Base-by-base conservation (phyloP, 148 eudicot genomes). In the Persicaria maculosa region DNA sequence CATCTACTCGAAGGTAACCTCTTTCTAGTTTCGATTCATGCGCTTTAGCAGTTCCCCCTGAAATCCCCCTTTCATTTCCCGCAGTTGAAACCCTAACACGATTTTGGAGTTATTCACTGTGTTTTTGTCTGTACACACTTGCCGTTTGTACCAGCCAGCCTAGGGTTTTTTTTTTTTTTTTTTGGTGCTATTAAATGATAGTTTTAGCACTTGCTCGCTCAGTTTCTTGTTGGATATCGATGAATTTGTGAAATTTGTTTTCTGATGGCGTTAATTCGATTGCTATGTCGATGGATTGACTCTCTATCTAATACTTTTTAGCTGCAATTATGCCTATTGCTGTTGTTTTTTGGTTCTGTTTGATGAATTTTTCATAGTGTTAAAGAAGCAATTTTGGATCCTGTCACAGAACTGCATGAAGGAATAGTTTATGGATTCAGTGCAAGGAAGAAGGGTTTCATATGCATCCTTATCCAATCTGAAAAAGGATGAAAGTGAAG, bases 381-480 rank as follows among this genome's bases (percentile, higher is more conserved):
- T 65, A 12, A 62, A 62, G 70, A 40, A 36, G 70, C 70, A 43
- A 15, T 61, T 61, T 61, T 20, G 9, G 4, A 61, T 7, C 44
- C 68, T 62, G 43, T 15, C 8, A 1, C 7, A 65, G 47, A 43
- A 14, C 19, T 65, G 12, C 47, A 43, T 65, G 46, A n/a, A 46
- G 72, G 61, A 73, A 76, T 77, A 78, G 82, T 64, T 50, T 54
- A 93, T 89, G 93, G 90, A 77, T 59, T 79, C 76, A 44, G 71
- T 84, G 4, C 86, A 86, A 70, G 84, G 82, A 81, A 86, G 82
- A 81, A 86, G 81, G 81, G 86, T 81, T 76, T 81, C 89, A 17
- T 91, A 91, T 79, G 75, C 96, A 61, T 88, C 93, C n/a, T 75
- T 87, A 71, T 77, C 89, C n/a, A 83, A 87, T 54, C 17, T 89